Evolutionary conservation across 2,329 filamentous ascomycete genomes (phyloP), one percentile per base, ranked within the genome.

Genomic region (Colletotrichum navitas): DNA sequence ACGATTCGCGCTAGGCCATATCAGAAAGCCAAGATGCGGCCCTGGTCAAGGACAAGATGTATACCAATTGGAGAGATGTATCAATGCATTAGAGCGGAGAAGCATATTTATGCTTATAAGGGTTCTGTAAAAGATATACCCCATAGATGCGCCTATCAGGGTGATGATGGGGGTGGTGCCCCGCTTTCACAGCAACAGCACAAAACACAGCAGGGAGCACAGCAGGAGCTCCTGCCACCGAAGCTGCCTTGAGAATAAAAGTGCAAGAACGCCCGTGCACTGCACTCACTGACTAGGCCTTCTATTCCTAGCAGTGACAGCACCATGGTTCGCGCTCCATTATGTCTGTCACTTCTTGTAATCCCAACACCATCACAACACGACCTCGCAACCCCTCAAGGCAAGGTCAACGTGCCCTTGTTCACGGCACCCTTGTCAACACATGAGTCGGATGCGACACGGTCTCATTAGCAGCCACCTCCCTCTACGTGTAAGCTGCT

Each of bases 21-120:
- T 58, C 1, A n/a, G 56, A 63, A 66, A 71, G 63, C 68, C 68
- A 68, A 71, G 63, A 67, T 63, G 68, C 68, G 68, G 65, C 59
- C 68, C 68, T 52, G 52, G 68, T 62, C 29, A n/a, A n/a, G n/a
- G n/a, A n/a, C n/a, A 12, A 3, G 8, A 39, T 56, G 54, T 56
- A 34, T 34, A 18, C 16, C 34, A 47, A 47, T 47, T 8, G 45
- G 45, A 8, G 24, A 12, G 3, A 47, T 56, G 54, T 36, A 26
- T 39, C n/a, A 41, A 18, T 26, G 54, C 10, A n/a, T 47, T 12
- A 1, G 5, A 12, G 45, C 24, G 54, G 32, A 41, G 32, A 24
- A n/a, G 29, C 29, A 24, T 16, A 29, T 32, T 4, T 41, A 47
- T 32, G 39, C 26, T 34, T 16, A n/a, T 47, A 24, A 5, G 6